Evolutionary conservation across 805 yeast genomes (phyloP), one percentile per base, ranked within the genome.

Genomic region (Tanozyma kutaoensis): DNA sequence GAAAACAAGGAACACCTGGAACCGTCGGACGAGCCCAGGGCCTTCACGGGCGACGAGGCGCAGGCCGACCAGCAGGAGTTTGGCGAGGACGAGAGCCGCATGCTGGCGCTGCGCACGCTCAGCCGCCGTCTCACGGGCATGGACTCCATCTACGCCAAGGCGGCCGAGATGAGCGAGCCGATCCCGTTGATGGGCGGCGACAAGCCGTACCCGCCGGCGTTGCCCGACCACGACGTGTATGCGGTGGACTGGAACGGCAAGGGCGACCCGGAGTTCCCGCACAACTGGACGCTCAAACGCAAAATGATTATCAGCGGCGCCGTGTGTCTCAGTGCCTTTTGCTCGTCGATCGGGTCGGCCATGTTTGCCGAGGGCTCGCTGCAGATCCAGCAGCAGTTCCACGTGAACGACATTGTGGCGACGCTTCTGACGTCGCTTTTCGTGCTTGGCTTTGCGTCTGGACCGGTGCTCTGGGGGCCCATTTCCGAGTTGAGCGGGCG

Each of bases 401-500:
- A 20, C 12, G 21, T 20, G 21, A 11, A 11, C 21, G 5, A 4
- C 10, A 8, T n/a, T 10, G 21, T 20, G 9, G 21, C 21, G 11
- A 20, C 21, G 12, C 21, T 20, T n/a, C 11, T 6, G 5, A 20
- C 21, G 10, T 20, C 21, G 5, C 21, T 20, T n/a, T 20, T 11
- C 9, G 21, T 20, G n/a, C 9, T 20, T 5, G 21, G 21, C 11
- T 20, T 20, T 20, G 21, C 21, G 5, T 20, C 23, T 17, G 22
- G 25, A 14, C 21, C 24, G 15, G 15, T 15, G n/a, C 11, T 23
- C 14, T 38, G 24, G 15, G 42, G 40, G 4, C 42, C 40, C 4
- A 15, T 36, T 22, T 29, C 31, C 16, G 42, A 38, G 19, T 25
- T 36, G 22, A 36, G 43, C 38, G 50, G 62, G 24, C 48, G 72